Evolutionary conservation across 306 rosid species (phyloP).

Genomic region (Astragalus glycyphyllos): DNA sequence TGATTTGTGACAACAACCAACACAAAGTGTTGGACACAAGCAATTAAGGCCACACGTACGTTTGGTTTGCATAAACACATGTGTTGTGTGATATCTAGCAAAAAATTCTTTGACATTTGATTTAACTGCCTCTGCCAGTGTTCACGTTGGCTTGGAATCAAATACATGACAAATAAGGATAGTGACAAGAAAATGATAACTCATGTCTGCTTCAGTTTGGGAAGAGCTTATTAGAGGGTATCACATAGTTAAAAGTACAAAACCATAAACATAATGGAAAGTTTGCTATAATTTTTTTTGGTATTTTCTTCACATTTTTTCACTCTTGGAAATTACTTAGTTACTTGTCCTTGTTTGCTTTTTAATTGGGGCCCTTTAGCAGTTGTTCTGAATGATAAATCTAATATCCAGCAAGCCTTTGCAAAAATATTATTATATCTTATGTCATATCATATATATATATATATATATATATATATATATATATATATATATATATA

Average conservation of each 20-base stretch:
- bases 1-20: conserved; percentile 50
- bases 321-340: neutral
- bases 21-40: conserved; percentile 54
- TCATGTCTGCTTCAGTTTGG: conserved; percentile 42
- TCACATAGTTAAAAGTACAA: neutral
- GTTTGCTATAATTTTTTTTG: neutral
- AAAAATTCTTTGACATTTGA: conserved; percentile 55
- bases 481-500: no score
- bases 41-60: conserved; percentile 48
- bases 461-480: no score
- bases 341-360: no score
- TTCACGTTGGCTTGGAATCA: conserved; percentile 48
- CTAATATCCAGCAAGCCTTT: neutral
- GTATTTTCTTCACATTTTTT: neutral
- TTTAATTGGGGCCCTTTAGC: neutral
- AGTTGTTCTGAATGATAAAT: conserved; percentile 2
- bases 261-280: conserved; percentile 13
- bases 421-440: no score
- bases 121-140: conserved; percentile 37
- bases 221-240: conserved; percentile 20
- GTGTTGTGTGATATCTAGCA: conserved; percentile 42
- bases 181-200: conserved; percentile 42
- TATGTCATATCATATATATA: no score
- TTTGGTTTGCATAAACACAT: conserved; percentile 45
- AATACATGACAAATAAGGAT: conserved; percentile 48